Base-by-base conservation (phyloP, 1,284 basidiomycete genomes). In the Microbotryum scabiosae region DNA sequence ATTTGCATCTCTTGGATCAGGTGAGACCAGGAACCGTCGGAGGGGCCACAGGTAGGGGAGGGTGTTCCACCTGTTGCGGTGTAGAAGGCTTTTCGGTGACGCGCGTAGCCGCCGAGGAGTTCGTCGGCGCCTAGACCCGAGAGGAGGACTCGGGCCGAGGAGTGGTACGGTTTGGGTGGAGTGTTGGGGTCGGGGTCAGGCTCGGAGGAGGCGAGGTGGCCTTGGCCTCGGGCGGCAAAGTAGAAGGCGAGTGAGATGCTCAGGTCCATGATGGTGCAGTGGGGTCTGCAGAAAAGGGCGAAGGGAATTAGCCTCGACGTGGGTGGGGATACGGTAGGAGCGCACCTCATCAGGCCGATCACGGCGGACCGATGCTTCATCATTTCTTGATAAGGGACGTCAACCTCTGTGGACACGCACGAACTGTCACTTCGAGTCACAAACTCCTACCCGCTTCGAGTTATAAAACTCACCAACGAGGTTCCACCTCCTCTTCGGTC, bases 81-180 rank as follows among this genome's bases (percentile, higher is more conserved):
- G 3, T 36, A 23, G 73, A 83, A 97, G 0, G 86, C 87, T 12
- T 84, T 82, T 16, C 90, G 82, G 77, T 97, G 92, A 53, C 96
- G 81, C 1, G 88, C 82, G 75, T 99, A 99, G 0, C 96, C 96
- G 2, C 90, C 96, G 1, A 98, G 80, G 30, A 97, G 80, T 74
- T 98, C 94, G 73, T 98, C 94, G 0, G 96, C 90, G 0, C 96
- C 96, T 2, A 99, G 78, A 0, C 96, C 96, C 62, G 86, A 94
- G 25, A 99, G 76, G 20, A 97, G 79, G 0, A 97, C 91, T 48
- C 84, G 82, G 0, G 94, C 90, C 4, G 79, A 74, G 60, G 87
- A 90, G 0, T 76, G 79, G 74, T 96, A 94, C 8, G 79, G 75
- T 51, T 71, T 62, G 3, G 78, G 21, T 3, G 23, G 21, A 5